These are phyloP conservation scores for Nemania abortiva DNA, from an alignment of 2,329 filamentous ascomycete species.

Conservation along the genomic window DNA sequence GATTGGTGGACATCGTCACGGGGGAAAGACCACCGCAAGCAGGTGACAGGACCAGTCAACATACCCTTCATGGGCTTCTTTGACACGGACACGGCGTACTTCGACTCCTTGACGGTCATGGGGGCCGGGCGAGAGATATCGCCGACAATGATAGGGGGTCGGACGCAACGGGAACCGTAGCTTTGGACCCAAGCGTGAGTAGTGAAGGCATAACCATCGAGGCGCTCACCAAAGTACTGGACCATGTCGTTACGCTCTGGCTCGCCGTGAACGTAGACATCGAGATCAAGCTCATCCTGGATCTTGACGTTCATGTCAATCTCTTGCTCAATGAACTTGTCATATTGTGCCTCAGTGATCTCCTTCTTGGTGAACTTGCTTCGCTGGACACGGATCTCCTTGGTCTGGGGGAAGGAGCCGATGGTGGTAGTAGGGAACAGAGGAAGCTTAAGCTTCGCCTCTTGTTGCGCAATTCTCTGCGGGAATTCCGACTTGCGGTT, in stretches of 20 bases:
- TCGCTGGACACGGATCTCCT: slow-evolving; percentile 95
- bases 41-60: slow-evolving; percentile 99
- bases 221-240: slow-evolving; percentile 98
- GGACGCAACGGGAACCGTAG: slow-evolving; percentile 98
- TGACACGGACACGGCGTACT: slow-evolving; percentile 95
- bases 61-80: slow-evolving; percentile 99
- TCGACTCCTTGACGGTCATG: slow-evolving; percentile 99
- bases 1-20: slow-evolving; percentile 99
- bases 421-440: slow-evolving; percentile 99
- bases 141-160: slow-evolving; percentile 97
- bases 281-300: slow-evolving; percentile 97
- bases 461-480: slow-evolving; percentile 85
- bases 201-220: slow-evolving; percentile 98
- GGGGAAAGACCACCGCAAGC: slow-evolving; percentile 99
- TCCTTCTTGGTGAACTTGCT: slow-evolving; percentile 99
- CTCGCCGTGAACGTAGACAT: slow-evolving; percentile 98
- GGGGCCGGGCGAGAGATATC: slow-evolving; percentile 96
- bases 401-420: slow-evolving; percentile 99
- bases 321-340: slow-evolving; percentile 99
- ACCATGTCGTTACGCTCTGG: slow-evolving; percentile 99
- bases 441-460: slow-evolving; percentile 91
- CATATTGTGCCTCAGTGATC: slow-evolving; percentile 91
- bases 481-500: slow-evolving; percentile 93
- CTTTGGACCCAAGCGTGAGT: slow-evolving; percentile 99
- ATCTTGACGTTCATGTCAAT: slow-evolving; percentile 95